Evolutionary conservation across 2,329 filamentous ascomycete genomes (phyloP), one percentile per base, ranked within the genome.

Genomic region (Trichoderma sp.): DNA sequence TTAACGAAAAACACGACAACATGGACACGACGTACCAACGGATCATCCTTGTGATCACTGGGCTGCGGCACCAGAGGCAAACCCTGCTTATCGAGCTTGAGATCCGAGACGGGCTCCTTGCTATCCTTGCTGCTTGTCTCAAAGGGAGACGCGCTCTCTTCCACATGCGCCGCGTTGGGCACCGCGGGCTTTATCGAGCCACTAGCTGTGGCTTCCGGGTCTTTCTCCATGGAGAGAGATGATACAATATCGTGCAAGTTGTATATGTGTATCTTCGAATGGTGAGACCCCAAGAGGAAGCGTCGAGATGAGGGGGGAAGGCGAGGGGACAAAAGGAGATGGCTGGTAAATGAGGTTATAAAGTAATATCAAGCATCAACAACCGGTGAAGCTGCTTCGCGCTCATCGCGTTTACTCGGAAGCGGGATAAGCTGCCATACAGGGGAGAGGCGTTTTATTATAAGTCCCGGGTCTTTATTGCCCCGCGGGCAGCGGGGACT

Each of bases 1-100:
- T 3, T 3, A 3, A 27, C 21, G 0, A n/a, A 7, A 43, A 7
- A n/a, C 14, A 49, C 33, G 10, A 65, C 14, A 24, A 14, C n/a
- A 55, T 35, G 29, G 29, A 40, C 14, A 49, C 29, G 11, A 58
- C 63, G 7, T 66, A 66, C 63, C 53, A 66, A 19, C n/a, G 63
- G 63, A 57, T 66, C 63, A 58, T 66, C 63, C 27, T 66, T 66
- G 53, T 66, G 63, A 53, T 66, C 63, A 37, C 63, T 66, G 13
- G 63, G 63, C 63, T 66, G 63, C 29, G 63, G 63, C 21, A 66
- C 63, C 53, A 66, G 29, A 58, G 63, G 63, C 37, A 66, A 21
- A 10, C 63, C 63, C 13, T 29, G 31, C n/a, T 37, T 27, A 58
- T 66, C 63, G 27, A 66, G 63, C 53, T 66, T 66, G 1, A 66